phyloP scores from a whole-genome alignment of 768 basidiomycete genomes.

The Hysterangium stoloniferum region DNA sequence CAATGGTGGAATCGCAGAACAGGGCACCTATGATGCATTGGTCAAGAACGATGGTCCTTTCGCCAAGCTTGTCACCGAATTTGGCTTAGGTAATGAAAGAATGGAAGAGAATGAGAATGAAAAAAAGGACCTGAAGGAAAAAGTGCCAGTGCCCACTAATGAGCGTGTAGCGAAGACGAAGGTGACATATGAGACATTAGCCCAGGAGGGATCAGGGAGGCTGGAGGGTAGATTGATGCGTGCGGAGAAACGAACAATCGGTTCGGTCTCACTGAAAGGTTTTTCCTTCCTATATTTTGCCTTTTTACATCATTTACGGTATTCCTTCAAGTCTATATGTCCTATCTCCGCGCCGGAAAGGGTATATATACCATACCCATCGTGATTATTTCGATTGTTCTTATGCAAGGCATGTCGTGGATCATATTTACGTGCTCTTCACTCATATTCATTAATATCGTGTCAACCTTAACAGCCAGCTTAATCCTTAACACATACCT shows the following conservation, averaged over 20 bases:
- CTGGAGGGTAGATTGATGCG: conserved; percentile 60
- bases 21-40: conserved; percentile 47
- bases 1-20: conserved; percentile 37
- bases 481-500: conserved; percentile 57
- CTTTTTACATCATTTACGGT: not conserved
- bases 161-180: conserved; percentile 30
- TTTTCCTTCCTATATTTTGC: conserved; percentile 21
- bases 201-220: conserved; percentile 49
- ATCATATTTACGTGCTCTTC: not conserved
- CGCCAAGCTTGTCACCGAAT: conserved; percentile 50
- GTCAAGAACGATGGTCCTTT: conserved; percentile 44
- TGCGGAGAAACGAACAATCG: conserved; percentile 57
- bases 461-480: not conserved
- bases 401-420: conserved; percentile 40
- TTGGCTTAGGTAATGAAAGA: conserved; percentile 40
- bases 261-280: conserved; percentile 48
- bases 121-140: conserved; percentile 21
- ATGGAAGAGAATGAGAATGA: conserved; percentile 18
- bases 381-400: conserved; percentile 38
- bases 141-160: conserved; percentile 22
- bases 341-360: conserved; percentile 50
- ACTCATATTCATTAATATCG: not conserved
- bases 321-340: conserved; percentile 43
- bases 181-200: conserved; percentile 15
- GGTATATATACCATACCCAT: conserved; percentile 43